Base-by-base conservation (phyloP, 228 moss, liverwort and hornwort genomes). In the Sphagnum fallax region DNA sequence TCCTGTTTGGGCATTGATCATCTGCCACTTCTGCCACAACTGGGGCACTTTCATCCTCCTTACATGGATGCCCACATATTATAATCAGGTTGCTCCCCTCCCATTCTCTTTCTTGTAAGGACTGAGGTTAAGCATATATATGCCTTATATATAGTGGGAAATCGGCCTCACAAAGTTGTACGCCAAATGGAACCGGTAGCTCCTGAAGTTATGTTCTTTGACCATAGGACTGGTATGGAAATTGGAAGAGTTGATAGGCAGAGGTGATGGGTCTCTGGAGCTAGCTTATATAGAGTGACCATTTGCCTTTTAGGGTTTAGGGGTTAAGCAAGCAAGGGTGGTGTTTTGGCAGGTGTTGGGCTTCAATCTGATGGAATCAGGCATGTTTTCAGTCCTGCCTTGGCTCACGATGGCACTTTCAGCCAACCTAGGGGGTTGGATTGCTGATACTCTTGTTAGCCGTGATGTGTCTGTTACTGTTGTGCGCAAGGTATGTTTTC, bases 51-150 rank as follows among this genome's bases (percentile, higher is more conserved):
- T 93, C 61, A 93, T 98, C 67, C 84, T 93, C 50, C 89, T 98
- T 49, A 98, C 98, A 15, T 98, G 98, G 98, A 98, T 98, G 98
- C 98, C 98, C 51, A 98, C 98, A 53, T 98, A 98, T 62, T 98
- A 98, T 84, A 90, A 92, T 68, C 98, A 98, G 94, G 98, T 98
- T 32, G 2, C 2, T 32, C 32, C 2, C 32, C 32, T 32, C 32
- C 32, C 32, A 3, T 32, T 3, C 32, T 32, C 2, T 32, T 32
- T 32, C 32, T 32, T 32, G 32, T 32, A 32, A 32, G 32, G 32
- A 32, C 32, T 2, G 32, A 32, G 32, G 32, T 32, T 32, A 32
- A 32, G 32, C 32, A 32, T 32, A 32, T 32, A 32, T 32, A 32
- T 32, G 32, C 32, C 32, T 32, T 32, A 32, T 32, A 32, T 32